Evolutionary conservation across 2,329 filamentous ascomycete genomes (phyloP), one percentile per base, ranked within the genome.

Genomic region (Trichophaea hybrida): DNA sequence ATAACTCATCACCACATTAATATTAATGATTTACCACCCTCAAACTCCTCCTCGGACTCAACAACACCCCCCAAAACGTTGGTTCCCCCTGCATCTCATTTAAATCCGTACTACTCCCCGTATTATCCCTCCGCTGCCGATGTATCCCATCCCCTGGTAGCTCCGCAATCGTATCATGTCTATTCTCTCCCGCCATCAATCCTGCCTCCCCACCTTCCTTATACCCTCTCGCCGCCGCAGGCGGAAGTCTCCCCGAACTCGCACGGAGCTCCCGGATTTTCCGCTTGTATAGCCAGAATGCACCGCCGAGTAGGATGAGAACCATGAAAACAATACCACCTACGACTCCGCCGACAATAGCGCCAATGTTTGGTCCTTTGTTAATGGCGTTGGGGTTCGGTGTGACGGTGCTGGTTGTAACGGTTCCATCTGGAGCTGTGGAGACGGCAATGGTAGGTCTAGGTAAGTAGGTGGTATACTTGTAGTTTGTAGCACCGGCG

Each of bases 401-500:
- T 49, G 50, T 59, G 15, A 60, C 60, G 44, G 64, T 67, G 6
- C 67, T 65, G 2, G 72, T 68, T 1, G 71, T 72, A 53, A 74
- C 67, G 1, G 74, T 75, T 10, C 74, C 74, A 35, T 74, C 72
- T n/a, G 73, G 65, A 35, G 70, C 69, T 1, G 75, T 75, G 2
- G 73, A 71, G 1, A 69, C 78, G 59, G 35, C 68, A 63, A 66
- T 69, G 58, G 60, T 67, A 59, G 2, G 71, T 71, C 60, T 68
- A 4, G 77, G 78, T 0, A 80, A 74, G 0, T 75, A 75, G 12
- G 74, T 71, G 2, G 80, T 82, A 46, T 85, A 72, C 1, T 83
- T 88, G 69, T 87, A 88, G 0, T 83, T 84, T 7, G 82, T 79
- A 0, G 85, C 75, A 61, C 78, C 79, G 1, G 85, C 85, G 0